These are phyloP conservation scores for Orobanche coerulescens DNA, from an alignment of 257 asterid genomes.

Conservation along the genomic window DNA sequence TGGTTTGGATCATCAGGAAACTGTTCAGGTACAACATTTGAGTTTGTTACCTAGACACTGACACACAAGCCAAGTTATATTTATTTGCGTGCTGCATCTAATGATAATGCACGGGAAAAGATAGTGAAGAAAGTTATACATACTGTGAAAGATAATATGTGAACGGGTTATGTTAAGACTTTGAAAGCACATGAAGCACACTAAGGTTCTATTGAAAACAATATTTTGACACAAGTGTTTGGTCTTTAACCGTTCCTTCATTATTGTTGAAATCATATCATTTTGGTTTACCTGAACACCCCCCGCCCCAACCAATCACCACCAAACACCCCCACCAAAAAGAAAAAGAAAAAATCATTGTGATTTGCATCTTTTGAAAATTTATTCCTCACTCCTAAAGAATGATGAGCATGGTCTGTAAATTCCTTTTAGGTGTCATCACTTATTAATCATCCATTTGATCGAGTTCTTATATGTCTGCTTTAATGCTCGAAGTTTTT, in stretches of 20 bases:
- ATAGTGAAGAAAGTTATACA: not conserved
- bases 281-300: not conserved
- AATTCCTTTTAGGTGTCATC: not conserved
- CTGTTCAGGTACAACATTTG: not conserved
- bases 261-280: not conserved
- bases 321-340: no score
- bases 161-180: not conserved
- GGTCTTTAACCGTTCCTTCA: not conserved
- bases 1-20: not conserved
- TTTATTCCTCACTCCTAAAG: not conserved
- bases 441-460: no score
- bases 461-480: not conserved
- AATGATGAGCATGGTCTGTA: not conserved
- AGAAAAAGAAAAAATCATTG: not conserved
- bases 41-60: not conserved
- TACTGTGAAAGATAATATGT: not conserved
- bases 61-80: not conserved
- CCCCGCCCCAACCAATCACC: no score
- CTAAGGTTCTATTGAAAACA: not conserved
- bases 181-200: not conserved
- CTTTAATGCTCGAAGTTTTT: not conserved
- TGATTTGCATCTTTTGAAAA: slow-evolving; percentile 1
- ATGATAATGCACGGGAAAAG: not conserved
- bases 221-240: not conserved
- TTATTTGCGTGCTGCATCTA: not conserved